phyloP scores from a whole-genome alignment of 805 yeast species.

The Metschnikowia henanensis region DNA sequence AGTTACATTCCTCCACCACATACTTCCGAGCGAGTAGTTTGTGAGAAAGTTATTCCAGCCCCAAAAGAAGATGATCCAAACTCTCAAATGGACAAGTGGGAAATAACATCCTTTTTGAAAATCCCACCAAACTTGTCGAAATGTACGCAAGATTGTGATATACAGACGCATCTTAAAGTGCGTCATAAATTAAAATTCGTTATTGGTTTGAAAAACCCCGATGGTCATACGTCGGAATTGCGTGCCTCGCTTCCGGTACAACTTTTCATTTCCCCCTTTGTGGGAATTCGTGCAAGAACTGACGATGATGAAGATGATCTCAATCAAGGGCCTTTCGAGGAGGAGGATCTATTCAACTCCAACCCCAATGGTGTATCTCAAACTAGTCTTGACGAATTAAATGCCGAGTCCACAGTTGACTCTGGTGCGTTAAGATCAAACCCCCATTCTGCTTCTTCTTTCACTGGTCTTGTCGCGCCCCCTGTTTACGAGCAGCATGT shows the following conservation, averaged over 20 bases:
- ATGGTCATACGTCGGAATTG: conserved; percentile 89
- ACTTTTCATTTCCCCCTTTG: conserved; percentile 77
- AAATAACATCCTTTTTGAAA: conserved; percentile 54
- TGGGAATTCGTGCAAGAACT: conserved; percentile 58
- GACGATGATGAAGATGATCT: conserved; percentile 24
- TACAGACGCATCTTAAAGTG: conserved; percentile 69
- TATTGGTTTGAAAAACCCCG: conserved; percentile 78
- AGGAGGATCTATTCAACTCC: conserved; percentile 30
- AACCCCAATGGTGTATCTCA: conserved; percentile 8
- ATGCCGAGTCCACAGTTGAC: conserved; percentile 10
- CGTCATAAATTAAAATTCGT: conserved; percentile 86
- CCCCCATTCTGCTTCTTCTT: conserved; percentile 30
- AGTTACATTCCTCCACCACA: conserved; percentile 57
- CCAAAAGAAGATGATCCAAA: conserved; percentile 45
- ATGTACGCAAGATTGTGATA: conserved; percentile 85
- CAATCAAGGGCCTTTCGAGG: conserved; percentile 19
- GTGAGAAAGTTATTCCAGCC: conserved; percentile 42
- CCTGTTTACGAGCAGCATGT: conserved; percentile 82
- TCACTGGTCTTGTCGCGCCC: conserved; percentile 65
- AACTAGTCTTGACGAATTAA: conserved; percentile 12
- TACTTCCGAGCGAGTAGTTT: conserved; percentile 60
- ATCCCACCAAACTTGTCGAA: conserved; percentile 73
- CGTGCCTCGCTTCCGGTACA: conserved; percentile 86
- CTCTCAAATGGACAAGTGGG: conserved; percentile 65
- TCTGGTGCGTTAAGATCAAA: conserved; percentile 21